Evolutionary conservation across 345 rosid genomes (phyloP).

Genomic region (Heritiera littoralis): DNA sequence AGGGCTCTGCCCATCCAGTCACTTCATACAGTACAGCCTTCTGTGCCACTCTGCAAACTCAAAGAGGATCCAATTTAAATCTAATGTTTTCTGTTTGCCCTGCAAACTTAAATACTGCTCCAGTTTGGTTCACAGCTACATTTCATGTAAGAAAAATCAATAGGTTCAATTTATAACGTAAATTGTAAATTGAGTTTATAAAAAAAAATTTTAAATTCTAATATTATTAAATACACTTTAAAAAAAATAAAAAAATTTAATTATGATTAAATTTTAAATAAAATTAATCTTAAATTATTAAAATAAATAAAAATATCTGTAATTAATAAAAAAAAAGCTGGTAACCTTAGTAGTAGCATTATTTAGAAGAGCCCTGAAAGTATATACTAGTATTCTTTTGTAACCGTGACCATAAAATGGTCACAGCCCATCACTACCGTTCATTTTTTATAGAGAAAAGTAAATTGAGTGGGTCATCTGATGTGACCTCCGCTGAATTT

Average conservation of each 20-base stretch:
- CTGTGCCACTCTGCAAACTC: constrained; percentile 38
- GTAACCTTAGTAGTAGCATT: neutral
- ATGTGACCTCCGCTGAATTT: constrained; percentile 32
- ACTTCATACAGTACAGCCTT: constrained; percentile 43
- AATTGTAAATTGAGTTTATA: too few relatives aligned
- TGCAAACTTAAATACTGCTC: constrained; percentile 27
- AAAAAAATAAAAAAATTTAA: too few relatives aligned
- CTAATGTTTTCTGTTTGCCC: constrained; percentile 23
- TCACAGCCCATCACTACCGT: constrained; percentile 44
- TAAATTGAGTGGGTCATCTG: constrained; percentile 25
- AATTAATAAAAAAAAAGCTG: too few relatives aligned
- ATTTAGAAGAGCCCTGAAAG: neutral
- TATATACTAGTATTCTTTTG: too few relatives aligned
- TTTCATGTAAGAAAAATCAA: neutral
- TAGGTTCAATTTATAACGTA: too few relatives aligned
- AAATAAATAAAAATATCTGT: too few relatives aligned
- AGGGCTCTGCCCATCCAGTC: constrained; percentile 46
- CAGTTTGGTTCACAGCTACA: constrained; percentile 38
- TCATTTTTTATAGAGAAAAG: constrained; percentile 19
- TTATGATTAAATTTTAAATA: too few relatives aligned
- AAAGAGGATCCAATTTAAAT: constrained; percentile 32
- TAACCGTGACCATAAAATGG: constrained; percentile 24
- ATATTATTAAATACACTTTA: too few relatives aligned
- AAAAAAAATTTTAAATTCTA: too few relatives aligned
- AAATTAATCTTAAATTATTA: too few relatives aligned